Base-by-base conservation (phyloP, 108 stramenopile species). In the Cylindrotheca fusiformis region DNA sequence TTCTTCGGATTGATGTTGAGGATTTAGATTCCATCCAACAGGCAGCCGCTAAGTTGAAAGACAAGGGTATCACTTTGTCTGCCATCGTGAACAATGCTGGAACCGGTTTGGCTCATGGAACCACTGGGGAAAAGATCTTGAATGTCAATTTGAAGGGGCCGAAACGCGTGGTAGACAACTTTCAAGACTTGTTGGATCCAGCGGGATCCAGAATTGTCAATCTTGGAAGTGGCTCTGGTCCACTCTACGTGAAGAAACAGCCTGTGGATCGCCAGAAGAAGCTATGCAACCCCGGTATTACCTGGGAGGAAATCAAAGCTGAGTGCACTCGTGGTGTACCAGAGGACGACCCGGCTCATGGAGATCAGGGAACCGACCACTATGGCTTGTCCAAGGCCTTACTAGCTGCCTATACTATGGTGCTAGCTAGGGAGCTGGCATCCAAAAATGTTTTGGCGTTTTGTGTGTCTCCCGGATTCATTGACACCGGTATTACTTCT, bases 41-140 rank as follows among this genome's bases (percentile, higher is more conserved):
- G 14, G 84, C 84, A 25, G 84, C 81, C 1, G 33, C 63, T 17
- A 23, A 24, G 21, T 54, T 84, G 21, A 48, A 58, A 0, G 44
- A 54, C 20, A 62, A 63, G 55, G 75, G 66, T 17, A 36, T 41
- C n/a, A 62, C 59, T 18, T 55, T 85, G 29, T 67, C 75, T 58
- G 84, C 68, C 22, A 77, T 85, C 24, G 81, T 85, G 24, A 82
- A 82, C 48, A 85, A 85, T 68, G 84, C 84, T 8, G 84, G 84
- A 27, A 80, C 72, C 25, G 81, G 81, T 44, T 48, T 77, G 4
- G 52, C 24, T 17, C 44, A 41, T 12, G 67, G 57, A 28, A 52
- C 71, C 0, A 24, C 3, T 3, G 59, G 58, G 2, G 19, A 26
- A 17, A 73, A 71, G 56, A 71, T 82, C 50, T 49, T 85, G 6